Conservation (phyloP, 1,139 yeast species). For the Blastobotrys capitulatus region DNA sequence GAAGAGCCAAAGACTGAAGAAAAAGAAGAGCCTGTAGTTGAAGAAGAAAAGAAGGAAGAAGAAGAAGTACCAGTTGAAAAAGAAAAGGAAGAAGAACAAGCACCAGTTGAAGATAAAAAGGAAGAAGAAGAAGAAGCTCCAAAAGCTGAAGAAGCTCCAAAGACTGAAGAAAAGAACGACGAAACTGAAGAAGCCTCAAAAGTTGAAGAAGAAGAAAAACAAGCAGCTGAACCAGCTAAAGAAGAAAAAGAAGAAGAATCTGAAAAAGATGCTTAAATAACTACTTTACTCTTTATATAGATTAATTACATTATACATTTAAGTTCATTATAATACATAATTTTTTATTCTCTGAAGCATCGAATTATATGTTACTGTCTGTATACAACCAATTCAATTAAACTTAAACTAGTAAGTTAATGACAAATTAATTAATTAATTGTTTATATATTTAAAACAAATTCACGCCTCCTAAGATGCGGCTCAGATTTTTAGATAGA, state of each 20-base stretch:
- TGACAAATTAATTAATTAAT: too few species aligned
- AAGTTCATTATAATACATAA: too few species aligned
- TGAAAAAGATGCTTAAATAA: background rate
- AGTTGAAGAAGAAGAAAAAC: background rate
- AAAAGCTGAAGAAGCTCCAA: background rate
- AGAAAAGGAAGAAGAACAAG: background rate
- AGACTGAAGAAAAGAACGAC: background rate
- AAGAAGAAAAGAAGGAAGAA: background rate
- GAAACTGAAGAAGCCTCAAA: background rate
- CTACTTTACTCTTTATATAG: too few species aligned
- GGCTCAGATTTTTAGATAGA: too few species aligned
- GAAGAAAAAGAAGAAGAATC: background rate
- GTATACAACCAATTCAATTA: too few species aligned
- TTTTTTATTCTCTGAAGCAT: too few species aligned
- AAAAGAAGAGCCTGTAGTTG: background rate
- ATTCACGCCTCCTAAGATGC: too few species aligned
- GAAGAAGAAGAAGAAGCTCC: background rate
- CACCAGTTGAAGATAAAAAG: background rate
- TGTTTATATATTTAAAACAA: too few species aligned
- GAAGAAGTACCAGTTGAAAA: background rate
- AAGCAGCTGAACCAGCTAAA: background rate
- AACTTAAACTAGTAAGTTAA: too few species aligned
- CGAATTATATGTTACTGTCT: too few species aligned
- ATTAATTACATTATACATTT: too few species aligned
- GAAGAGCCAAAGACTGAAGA: background rate